Evolutionary conservation across 495 filamentous ascomycete genomes (phyloP), one percentile per base, ranked within the genome.

Genomic region (Penicillium psychrofluorescens): DNA sequence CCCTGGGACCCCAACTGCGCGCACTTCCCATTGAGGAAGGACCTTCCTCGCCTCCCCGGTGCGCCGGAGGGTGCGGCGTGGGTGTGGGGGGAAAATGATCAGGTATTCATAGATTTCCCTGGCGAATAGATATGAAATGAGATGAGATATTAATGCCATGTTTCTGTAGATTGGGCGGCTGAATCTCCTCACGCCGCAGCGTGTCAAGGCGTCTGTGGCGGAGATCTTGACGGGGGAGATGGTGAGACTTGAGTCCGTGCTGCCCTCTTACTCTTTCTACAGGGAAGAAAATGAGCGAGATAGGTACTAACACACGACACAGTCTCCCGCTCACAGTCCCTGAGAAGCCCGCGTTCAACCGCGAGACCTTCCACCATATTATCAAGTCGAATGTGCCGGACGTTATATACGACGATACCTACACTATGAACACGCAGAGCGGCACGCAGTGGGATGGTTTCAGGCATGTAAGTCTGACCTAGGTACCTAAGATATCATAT

Each of bases 361-460:
- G 77, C 8, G 68, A 77, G 51, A 44, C 52, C 0, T 79, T 78
- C 55, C 58, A 72, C 47, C 76, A 78, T 46, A 63, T 60, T 34
- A 76, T 78, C 62, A 78, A 76, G 46, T 48, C 54, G 0, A 40
- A 76, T 0, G 44, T 52, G 0, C 54, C 61, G 29, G 64, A 59
- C 16, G 35, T 73, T 7, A 68, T 66, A 0, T 79, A 75, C 44
- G 79, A 85, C 40, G 83, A 86, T 49, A 66, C 77, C 32, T 80
- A 85, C 43, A 66, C 64, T 4, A 54, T 88, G 58, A 88, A 88
- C 55, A 88, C 84, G 0, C 84, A 88, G 54, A 76, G 75, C 51
- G 75, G 78, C 13, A 81, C 79, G 2, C 85, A 90, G 59, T 88
- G 85, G 85, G 85, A 90, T 59, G 80, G 81, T 15, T 79, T 88